These are phyloP conservation scores for Aegilops umbellulata DNA, from an alignment of 176 grass and related monocot genomes.

Conservation along the genomic window DNA sequence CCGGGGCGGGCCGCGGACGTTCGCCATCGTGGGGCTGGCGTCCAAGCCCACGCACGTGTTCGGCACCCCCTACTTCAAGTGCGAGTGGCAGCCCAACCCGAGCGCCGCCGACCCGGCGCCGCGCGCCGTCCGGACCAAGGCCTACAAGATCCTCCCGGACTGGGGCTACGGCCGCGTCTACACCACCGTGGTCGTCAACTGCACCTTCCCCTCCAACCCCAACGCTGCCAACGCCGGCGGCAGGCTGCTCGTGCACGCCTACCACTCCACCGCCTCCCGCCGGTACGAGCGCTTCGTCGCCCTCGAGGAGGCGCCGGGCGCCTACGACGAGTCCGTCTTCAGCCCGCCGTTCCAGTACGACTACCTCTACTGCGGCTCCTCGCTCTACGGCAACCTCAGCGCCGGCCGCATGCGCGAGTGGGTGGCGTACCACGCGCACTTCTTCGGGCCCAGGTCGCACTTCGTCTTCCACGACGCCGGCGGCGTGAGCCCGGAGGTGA, in stretches of 20 bases:
- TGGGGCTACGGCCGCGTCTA: slow-evolving; percentile 97
- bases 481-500: slow-evolving; percentile 55
- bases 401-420: slow-evolving; percentile 70
- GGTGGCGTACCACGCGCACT: slow-evolving; percentile 74
- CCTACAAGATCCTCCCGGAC: slow-evolving; percentile 89
- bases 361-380: slow-evolving; percentile 93
- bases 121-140: slow-evolving; percentile 67
- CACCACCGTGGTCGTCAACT: slow-evolving; percentile 85
- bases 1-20: slow-evolving; percentile 74
- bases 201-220: slow-evolving; percentile 80
- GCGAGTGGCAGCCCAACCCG: slow-evolving; percentile 74
- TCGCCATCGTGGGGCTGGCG: slow-evolving; percentile 70
- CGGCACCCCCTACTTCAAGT: slow-evolving; percentile 84
- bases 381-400: slow-evolving; percentile 78
- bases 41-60: slow-evolving; percentile 87
- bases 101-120: slow-evolving; percentile 36
- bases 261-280: slow-evolving; percentile 70
- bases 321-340: slow-evolving; percentile 60
- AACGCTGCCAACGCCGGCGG: slow-evolving; percentile 73
- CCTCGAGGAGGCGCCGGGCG: slow-evolving; percentile 64
- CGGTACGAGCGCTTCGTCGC: slow-evolving; percentile 76
- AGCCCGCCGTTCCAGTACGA: slow-evolving; percentile 69
- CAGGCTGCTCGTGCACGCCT: slow-evolving; percentile 82
- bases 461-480: slow-evolving; percentile 90
- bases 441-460: slow-evolving; percentile 83